Evolutionary conservation across 768 basidiomycete genomes (phyloP).

Genomic region (Dioszegia hungarica): DNA sequence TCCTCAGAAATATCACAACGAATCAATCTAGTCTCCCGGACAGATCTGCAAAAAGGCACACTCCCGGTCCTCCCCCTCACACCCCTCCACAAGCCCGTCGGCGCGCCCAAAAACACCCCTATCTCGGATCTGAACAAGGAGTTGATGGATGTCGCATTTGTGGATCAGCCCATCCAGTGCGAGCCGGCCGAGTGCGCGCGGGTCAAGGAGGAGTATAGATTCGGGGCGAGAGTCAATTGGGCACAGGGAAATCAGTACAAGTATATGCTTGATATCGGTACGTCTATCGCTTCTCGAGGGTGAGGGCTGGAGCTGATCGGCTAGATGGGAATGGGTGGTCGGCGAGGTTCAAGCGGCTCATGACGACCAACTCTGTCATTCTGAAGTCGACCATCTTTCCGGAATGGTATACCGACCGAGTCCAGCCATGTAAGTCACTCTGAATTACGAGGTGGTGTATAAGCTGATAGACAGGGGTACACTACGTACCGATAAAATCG

Average conservation of each 20-base stretch:
- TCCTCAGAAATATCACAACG: slow-evolving; percentile 41
- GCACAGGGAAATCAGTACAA: slow-evolving; percentile 42
- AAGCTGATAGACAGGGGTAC: slow-evolving; percentile 22
- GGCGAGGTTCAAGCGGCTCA: slow-evolving; percentile 48
- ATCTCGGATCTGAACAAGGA: slow-evolving; percentile 27
- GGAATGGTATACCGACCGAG: slow-evolving; percentile 44
- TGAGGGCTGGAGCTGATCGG: background rate
- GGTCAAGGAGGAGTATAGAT: slow-evolving; percentile 24
- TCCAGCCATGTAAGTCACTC: slow-evolving; percentile 31
- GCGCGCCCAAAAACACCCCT: slow-evolving; percentile 14
- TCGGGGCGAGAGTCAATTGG: slow-evolving; percentile 28
- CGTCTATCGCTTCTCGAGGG: background rate
- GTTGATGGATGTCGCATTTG: slow-evolving; percentile 43
- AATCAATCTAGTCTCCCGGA: slow-evolving; percentile 34
- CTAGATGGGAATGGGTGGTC: slow-evolving; percentile 50
- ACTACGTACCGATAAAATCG: slow-evolving; percentile 50
- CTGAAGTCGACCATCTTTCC: slow-evolving; percentile 49
- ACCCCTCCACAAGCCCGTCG: slow-evolving; percentile 20
- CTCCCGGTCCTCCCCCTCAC: slow-evolving; percentile 27
- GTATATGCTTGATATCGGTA: slow-evolving; percentile 46
- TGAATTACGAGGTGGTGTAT: background rate
- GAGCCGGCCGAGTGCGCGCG: slow-evolving; percentile 21
- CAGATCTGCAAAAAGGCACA: slow-evolving; percentile 16
- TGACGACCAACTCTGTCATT: slow-evolving; percentile 43
- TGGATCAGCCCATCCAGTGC: slow-evolving; percentile 43